Evolutionary conservation across 2,329 filamentous ascomycete genomes (phyloP), one percentile per base, ranked within the genome.

Genomic region (Aspergillus fumigatiaffinis): DNA sequence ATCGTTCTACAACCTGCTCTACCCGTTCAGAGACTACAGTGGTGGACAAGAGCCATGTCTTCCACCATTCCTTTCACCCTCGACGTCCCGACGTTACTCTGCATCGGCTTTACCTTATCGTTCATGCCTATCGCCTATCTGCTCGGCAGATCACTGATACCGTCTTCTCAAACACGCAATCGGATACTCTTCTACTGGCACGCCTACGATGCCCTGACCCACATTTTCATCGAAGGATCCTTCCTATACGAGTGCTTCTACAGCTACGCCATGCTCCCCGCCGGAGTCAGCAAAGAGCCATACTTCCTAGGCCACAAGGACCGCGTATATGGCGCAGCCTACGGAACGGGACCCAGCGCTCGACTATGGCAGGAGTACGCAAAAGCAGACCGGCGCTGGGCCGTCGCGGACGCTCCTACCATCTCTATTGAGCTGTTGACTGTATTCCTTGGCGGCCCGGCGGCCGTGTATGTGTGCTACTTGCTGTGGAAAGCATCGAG

Each of bases 191-290:
- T 96, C 82, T 84, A 95, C 76, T 97, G 93, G 93, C 92, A 97
- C 78, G 83, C 90, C 41, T 95, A 96, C 77, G 92, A 97, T 74
- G 91, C 91, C 32, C 83, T 97, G 47, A 93, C 92, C 68, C 94
- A 99, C 79, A 86, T 95, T 75, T 80, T 91, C 72, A 89, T 97
- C 72, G 93, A 97, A 78, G 92, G 91, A 54, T 88, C 86, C 68
- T 97, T 91, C 76, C 85, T 97, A 25, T 97, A 92, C 81, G 91
- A 96, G 77, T 96, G 91, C 79, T 95, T 97, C 82, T 93, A 92
- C 82, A 82, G 82, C 64, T 86, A 79, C 67, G 75, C 76, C 50
- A 67, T 73, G 21, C 71, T 83, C 42, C 74, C 79, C 7, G 73
- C 73, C 42, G 67, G 66, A n/a, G 54, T 66, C 26, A 59, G 51